A percentile compares a stretch with the other conserved stretches of the same genome.
These are phyloP conservation scores for Hirsutella rhossiliensis DNA, from an alignment of 2,329 filamentous ascomycete species.

Conservation along the genomic window DNA sequence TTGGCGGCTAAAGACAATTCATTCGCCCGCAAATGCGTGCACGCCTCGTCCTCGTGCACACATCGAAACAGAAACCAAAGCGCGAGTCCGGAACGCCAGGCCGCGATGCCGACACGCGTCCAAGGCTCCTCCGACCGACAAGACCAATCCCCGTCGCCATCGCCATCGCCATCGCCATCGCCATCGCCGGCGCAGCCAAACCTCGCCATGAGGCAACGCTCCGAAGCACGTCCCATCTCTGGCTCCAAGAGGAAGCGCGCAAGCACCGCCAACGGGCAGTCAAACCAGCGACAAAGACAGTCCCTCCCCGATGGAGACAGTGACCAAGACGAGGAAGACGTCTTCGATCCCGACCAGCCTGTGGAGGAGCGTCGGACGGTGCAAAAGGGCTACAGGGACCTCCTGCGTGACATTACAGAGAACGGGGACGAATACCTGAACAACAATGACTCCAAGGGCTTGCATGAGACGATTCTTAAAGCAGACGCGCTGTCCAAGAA, in stretches of 20 bases:
- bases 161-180: slow-evolving; percentile 6
- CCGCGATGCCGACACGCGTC: slow-evolving; percentile 14
- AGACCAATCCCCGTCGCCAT: too few species aligned
- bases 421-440: slow-evolving; percentile 63
- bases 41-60: too few species aligned
- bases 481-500: slow-evolving; percentile 54
- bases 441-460: slow-evolving; percentile 48
- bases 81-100: neutral
- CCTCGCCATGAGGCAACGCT: slow-evolving; percentile 14
- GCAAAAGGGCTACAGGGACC: slow-evolving; percentile 56
- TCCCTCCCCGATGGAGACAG: slow-evolving; percentile 6
- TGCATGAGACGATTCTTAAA: slow-evolving; percentile 52
- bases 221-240: slow-evolving; percentile 9
- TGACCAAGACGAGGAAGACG: slow-evolving; percentile 19
- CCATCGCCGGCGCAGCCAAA: slow-evolving; percentile 8
- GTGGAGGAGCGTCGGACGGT: slow-evolving; percentile 59
- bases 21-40: too few species aligned
- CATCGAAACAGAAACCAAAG: neutral
- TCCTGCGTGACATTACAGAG: slow-evolving; percentile 49
- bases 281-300: slow-evolving; percentile 10
- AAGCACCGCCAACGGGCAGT: slow-evolving; percentile 11
- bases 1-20: too few species aligned
- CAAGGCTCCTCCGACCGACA: slow-evolving; percentile 9
- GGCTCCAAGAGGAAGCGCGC: slow-evolving; percentile 20
- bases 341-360: slow-evolving; percentile 76